A percentile compares a stretch with the other conserved stretches of the same genome.
phyloP scores from a whole-genome alignment of 2,329 filamentous ascomycete genomes.

The Penicillium sp. region DNA sequence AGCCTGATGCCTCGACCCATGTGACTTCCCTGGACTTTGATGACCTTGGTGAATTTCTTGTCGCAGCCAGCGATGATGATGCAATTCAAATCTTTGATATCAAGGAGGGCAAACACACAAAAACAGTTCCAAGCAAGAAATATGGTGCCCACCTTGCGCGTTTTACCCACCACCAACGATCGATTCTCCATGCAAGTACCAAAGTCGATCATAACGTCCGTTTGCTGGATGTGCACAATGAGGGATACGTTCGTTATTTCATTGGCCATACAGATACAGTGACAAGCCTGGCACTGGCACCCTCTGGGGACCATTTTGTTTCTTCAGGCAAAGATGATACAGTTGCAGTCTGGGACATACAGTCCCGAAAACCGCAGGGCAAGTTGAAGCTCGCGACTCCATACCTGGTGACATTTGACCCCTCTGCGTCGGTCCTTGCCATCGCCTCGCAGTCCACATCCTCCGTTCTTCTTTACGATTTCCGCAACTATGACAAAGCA shows the following conservation, averaged over 20 bases:
- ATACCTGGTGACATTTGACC: constrained; percentile 85
- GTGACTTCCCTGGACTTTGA: constrained; percentile 95
- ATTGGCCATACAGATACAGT: constrained; percentile 83
- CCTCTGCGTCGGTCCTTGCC: constrained; percentile 87
- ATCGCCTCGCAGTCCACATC: constrained; percentile 80
- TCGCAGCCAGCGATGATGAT: constrained; percentile 90
- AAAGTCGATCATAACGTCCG: constrained; percentile 85
- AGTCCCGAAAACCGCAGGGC: constrained; percentile 75
- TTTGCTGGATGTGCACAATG: constrained; percentile 86
- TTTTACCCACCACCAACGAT: constrained; percentile 88
- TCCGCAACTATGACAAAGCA: constrained; percentile 87
- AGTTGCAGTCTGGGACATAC: constrained; percentile 84
- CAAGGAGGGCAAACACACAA: constrained; percentile 83
- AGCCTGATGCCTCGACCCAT: constrained; percentile 51
- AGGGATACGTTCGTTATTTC: constrained; percentile 95
- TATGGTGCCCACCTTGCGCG: constrained; percentile 92
- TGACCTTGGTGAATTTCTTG: constrained; percentile 86
- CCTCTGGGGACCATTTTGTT: constrained; percentile 85
- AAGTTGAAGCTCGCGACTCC: constrained; percentile 77
- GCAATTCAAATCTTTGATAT: constrained; percentile 95
- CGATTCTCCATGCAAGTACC: constrained; percentile 92
- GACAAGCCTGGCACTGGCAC: constrained; percentile 79
- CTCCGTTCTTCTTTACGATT: constrained; percentile 83
- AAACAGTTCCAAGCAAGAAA: constrained; percentile 90
- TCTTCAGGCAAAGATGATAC: constrained; percentile 90